These are phyloP conservation scores for Heterobasidion irregulare DNA, from an alignment of 1,284 basidiomycete genomes.

Conservation along the genomic window DNA sequence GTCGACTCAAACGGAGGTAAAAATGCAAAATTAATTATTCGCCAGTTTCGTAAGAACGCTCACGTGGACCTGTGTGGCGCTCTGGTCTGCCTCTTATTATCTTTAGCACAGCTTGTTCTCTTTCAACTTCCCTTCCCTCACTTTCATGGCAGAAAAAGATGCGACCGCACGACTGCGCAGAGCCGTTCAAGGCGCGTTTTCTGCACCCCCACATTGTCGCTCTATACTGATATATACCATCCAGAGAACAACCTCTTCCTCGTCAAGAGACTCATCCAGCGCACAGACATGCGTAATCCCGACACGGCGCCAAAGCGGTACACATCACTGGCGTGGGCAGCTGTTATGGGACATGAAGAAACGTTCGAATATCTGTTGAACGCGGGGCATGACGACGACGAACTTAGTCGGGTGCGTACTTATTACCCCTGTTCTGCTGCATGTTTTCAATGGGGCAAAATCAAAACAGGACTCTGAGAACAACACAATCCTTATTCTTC, in stretches of 20 bases:
- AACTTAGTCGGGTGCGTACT: slow-evolving; percentile 71
- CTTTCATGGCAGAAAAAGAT: slow-evolving; percentile 72
- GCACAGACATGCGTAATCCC: slow-evolving; percentile 83
- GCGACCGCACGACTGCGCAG: slow-evolving; percentile 63
- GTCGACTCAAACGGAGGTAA: not conserved
- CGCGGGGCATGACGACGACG: slow-evolving; percentile 84
- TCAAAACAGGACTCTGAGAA: slow-evolving; percentile 71
- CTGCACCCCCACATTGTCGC: slow-evolving; percentile 4
- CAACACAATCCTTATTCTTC: slow-evolving; percentile 83
- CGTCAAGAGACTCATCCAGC: slow-evolving; percentile 72
- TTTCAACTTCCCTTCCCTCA: not conserved
- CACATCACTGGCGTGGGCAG: slow-evolving; percentile 86
- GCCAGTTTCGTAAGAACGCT: not conserved
- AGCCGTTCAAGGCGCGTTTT: slow-evolving; percentile 63
- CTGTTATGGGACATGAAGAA: slow-evolving; percentile 76
- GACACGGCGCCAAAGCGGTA: slow-evolving; percentile 68
- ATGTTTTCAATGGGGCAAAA: not conserved
- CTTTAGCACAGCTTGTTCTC: slow-evolving; percentile 11
- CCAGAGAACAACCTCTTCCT: slow-evolving; percentile 89
- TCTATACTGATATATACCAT: slow-evolving; percentile 6
- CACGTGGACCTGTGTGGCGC: not conserved
- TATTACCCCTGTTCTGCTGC: not conserved
- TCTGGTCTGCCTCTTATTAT: not conserved
- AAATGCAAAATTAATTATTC: too few relatives aligned
- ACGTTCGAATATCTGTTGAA: slow-evolving; percentile 83